Evolutionary conservation across 2,329 filamentous ascomycete species (phyloP).

Genomic region (Rhynchosporium graminicola): DNA sequence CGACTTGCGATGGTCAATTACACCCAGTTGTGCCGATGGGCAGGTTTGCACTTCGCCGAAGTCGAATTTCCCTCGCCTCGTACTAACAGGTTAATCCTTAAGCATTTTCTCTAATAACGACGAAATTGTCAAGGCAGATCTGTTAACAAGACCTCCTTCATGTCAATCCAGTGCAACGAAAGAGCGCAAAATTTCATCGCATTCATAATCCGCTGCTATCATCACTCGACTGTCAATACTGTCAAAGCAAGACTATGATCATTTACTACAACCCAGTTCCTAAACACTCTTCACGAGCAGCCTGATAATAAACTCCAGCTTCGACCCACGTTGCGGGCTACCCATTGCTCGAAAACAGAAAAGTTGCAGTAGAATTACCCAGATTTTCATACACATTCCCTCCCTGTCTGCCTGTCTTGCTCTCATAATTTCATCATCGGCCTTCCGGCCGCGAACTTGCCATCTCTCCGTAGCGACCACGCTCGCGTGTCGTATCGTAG

Average conservation of each 20-base stretch:
- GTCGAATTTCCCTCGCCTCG: no score
- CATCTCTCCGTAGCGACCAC: slow-evolving; percentile 97
- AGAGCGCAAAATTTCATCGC: neutral
- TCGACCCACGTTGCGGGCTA: no score
- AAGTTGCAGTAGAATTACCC: slow-evolving; percentile 22
- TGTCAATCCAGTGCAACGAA: neutral
- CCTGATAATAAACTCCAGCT: neutral
- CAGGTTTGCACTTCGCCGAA: no score
- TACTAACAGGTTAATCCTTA: no score
- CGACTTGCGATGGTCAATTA: no score
- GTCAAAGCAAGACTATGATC: neutral
- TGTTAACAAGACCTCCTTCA: neutral
- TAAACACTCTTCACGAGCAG: neutral
- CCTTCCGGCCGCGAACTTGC: slow-evolving; percentile 37
- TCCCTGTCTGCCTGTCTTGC: neutral
- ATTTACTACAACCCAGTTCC: neutral
- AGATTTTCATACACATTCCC: slow-evolving; percentile 19
- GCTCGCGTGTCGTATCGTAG: slow-evolving; percentile 91
- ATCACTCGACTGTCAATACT: neutral
- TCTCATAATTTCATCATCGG: slow-evolving; percentile 15
- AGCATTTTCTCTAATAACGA: no score
- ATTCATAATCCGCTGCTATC: neutral
- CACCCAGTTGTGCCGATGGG: no score
- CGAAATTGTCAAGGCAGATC: no score
- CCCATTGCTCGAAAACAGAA: neutral